Evolutionary conservation across 768 basidiomycete genomes (phyloP), one percentile per base, ranked within the genome.

Genomic region (Termitomyces eurrhizus): DNA sequence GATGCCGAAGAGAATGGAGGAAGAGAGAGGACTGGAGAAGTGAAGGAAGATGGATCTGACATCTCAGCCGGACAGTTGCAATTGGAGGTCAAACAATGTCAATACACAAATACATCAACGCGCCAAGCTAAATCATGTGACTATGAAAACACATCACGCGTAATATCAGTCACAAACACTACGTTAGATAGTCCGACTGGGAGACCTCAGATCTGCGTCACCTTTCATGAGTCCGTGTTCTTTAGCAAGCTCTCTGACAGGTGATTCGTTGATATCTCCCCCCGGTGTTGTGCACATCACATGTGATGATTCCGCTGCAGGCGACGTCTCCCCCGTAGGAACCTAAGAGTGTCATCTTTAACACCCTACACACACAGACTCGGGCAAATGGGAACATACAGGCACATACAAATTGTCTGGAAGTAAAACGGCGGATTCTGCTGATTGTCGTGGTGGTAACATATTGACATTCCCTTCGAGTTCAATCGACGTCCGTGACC

Each of bases 1-100:
- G 85, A 82, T 3, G 80, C 76, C 0, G 75, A 73, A 9, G 74
- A 69, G 64, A 81, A 87, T 29, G 85, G 78, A 7, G 78, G 72
- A 13, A 83, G 73, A 7, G 75, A 64, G 33, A 66, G 64, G 58
- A 69, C 58, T 11, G 61, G 52, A 13, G 54, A 26, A 57, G 14
- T 36, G 29, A 53, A 26, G 44, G 41, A 57, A 53, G 58, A 44
- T 58, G 62, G 12, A 39, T 29, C 62, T 52, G 62, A 56, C 70
- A 70, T 66, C 44, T 21, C 46, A 14, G 52, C 24, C 16, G 3
- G 12, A 41, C 46, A 46, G 32, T 44, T 14, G n/a, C 21, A 18
- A 13, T 24, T n/a, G 29, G 16, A 52, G 16, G 26, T 52, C 32
- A 52, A 32, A 44, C 9, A 32, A 16, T 32, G 29, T 21, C 18